Conservation (phyloP, 208 protist genomes). For the Leishmania tarentolae region DNA sequence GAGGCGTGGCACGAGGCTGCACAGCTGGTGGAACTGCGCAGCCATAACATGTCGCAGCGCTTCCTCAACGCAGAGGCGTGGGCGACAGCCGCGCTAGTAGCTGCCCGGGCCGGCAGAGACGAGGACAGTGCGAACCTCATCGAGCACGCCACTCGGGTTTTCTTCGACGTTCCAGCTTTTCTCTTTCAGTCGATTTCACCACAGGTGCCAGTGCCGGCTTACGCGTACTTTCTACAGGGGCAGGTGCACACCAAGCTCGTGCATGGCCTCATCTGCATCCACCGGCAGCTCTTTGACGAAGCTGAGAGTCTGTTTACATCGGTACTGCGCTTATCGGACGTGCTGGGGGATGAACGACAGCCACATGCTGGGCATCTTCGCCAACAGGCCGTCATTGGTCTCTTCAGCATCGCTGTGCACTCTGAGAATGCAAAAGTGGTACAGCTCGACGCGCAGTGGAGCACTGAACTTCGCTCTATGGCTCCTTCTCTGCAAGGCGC, state of each 20-base stretch:
- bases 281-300: slow-evolving; percentile 21
- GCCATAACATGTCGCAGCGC: slow-evolving; percentile 9
- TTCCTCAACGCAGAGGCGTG: slow-evolving; percentile 34
- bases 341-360: slow-evolving; percentile 24
- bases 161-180: slow-evolving; percentile 36
- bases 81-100: slow-evolving; percentile 26
- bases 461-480: slow-evolving; percentile 28
- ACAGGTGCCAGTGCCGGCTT: slow-evolving; percentile 17
- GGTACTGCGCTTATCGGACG: slow-evolving; percentile 34
- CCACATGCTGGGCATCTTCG: slow-evolving; percentile 29
- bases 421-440: slow-evolving; percentile 26
- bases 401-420: slow-evolving; percentile 42
- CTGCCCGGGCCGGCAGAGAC: slow-evolving; percentile 4
- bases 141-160: slow-evolving; percentile 22
- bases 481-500: slow-evolving; percentile 33
- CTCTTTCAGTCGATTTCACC: slow-evolving; percentile 6
- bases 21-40: slow-evolving; percentile 19
- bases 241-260: slow-evolving; percentile 24
- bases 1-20: slow-evolving; percentile 25
- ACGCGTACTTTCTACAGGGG: slow-evolving; percentile 23
- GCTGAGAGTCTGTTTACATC: slow-evolving; percentile 31
- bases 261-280: slow-evolving; percentile 25
- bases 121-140: slow-evolving; percentile 24
- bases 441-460: slow-evolving; percentile 42
- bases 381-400: slow-evolving; percentile 38